These are phyloP conservation scores for Zea mays DNA, from an alignment of 176 grass and related monocot genomes.

Conservation along the genomic window Zm-B73-REFERENCE-NAM-5.0 NC_050098.1:115015001-115015500, in stretches of 20 bases:
- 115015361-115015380: conserved; percentile 92
- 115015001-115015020: conserved; percentile 39
- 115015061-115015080: conserved; percentile 93
- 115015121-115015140: conserved; percentile 2
- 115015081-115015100: conserved; percentile 95
- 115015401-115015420: background rate
- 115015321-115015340: conserved; percentile 69
- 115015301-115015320: conserved; percentile 90
- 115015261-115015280: conserved; percentile 79
- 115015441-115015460: too few relatives aligned
- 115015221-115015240: background rate
- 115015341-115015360: conserved; percentile 94
- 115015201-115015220: background rate
- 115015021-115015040: conserved; percentile 94
- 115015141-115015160: background rate
- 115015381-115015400: background rate
- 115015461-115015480: too few relatives aligned
- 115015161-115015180: background rate
- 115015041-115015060: conserved; percentile 96
- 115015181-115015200: background rate
- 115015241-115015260: background rate
- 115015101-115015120: conserved; percentile 90
- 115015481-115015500: background rate
- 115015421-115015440: background rate
- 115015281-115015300: conserved; percentile 76